A percentile compares a stretch with the other conserved stretches of the same genome.
phyloP scores from a whole-genome alignment of 306 rosid genomes.

The Quercus rubra region DNA sequence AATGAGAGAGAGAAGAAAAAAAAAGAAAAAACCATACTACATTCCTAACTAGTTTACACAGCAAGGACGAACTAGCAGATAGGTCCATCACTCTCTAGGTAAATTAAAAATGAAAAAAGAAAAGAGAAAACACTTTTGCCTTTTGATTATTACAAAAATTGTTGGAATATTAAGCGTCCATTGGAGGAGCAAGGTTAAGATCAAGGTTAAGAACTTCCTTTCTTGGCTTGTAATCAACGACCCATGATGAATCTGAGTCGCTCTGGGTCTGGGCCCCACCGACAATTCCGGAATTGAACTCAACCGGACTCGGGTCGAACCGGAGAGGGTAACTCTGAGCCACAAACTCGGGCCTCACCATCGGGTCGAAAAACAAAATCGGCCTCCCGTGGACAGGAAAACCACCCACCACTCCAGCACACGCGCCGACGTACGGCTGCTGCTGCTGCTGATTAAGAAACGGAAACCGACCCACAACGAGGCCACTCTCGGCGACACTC shows the following conservation, averaged over 20 bases:
- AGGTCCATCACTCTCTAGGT: constrained; percentile 15
- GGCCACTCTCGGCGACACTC: neutral
- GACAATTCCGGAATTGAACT: constrained; percentile 11
- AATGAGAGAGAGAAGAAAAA: neutral
- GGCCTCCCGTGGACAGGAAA: constrained; percentile 21
- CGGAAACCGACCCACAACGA: constrained; percentile 33
- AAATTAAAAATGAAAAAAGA: neutral
- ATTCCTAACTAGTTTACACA: constrained; percentile 19
- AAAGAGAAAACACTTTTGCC: neutral
- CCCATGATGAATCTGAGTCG: constrained; percentile 50
- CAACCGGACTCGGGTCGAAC: constrained; percentile 33
- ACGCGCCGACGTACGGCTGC: constrained; percentile 26
- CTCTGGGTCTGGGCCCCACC: constrained; percentile 41
- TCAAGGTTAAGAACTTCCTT: constrained; percentile 44
- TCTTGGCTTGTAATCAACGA: constrained; percentile 43
- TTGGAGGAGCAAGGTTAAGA: constrained; percentile 65
- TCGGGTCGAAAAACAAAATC: constrained; percentile 27
- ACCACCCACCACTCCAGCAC: neutral
- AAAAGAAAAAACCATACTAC: neutral
- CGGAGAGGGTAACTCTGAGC: constrained; percentile 33
- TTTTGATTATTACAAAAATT: neutral
- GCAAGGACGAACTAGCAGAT: constrained; percentile 20
- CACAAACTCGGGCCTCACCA: constrained; percentile 20
- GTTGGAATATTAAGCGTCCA: constrained; percentile 29
- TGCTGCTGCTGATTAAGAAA: constrained; percentile 34